Evolutionary conservation across 805 yeast genomes (phyloP), one percentile per base, ranked within the genome.

Genomic region (Diddensiella caesifluorescens): DNA sequence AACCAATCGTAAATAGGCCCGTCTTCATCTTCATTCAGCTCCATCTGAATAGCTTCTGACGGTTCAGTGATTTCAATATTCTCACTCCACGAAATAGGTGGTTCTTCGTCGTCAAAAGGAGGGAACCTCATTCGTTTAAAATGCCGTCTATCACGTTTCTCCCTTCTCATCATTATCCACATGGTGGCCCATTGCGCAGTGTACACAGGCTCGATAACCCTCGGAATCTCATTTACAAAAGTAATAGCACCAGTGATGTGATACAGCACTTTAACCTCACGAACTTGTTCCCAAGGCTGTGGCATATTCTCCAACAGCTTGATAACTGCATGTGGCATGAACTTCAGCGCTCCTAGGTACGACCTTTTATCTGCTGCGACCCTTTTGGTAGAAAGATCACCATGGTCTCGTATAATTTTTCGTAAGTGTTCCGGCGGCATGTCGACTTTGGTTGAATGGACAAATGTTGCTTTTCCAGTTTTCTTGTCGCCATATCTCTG

Each of bases 71-170:
- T 82, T 47, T 84, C 82, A 10, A 88, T 66, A 54, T 83, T 82
- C 42, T 87, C 94, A n/a, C 78, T 55, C 79, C 85, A 92, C 43
- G 80, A 75, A 23, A 89, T 57, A 1, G 95, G 94, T 0, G 96
- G 96, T 60, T 90, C 97, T 61, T 92, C 98, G 58, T 92, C 99
- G 61, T 92, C 98, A 64, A 90, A 88, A 0, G 95, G 89, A 1
- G 99, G 99, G 52, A 92, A 84, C 43, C 87, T 73, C 85, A 92
- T 80, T 51, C 99, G 74, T 55, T 86, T 83, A 64, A 92, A 90
- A 57, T 85, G 94, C 25, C 78, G 69, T 52, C 97, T 73, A 58
- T 89, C 97, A 44, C 94, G 75, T 60, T 92, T 92, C 58, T 92
- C 97, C 36, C 90, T 71, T 54, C 97, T 75, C 99, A 92, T 92